A percentile compares a stretch with the other conserved stretches of the same genome.
phyloP scores from a whole-genome alignment of 768 basidiomycete genomes.

The Terana coerulea region DNA sequence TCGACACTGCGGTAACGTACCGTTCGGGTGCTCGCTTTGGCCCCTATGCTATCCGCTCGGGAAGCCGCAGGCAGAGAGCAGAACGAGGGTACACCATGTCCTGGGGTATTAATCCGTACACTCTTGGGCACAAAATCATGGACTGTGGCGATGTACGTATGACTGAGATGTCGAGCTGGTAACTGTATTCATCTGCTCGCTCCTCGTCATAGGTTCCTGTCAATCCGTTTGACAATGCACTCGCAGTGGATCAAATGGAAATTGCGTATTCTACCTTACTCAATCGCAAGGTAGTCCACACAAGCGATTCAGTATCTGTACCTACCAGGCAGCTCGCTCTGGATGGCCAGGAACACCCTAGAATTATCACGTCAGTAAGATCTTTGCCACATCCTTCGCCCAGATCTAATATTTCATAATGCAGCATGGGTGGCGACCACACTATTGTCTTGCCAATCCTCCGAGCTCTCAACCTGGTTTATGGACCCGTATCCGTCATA shows the following conservation, averaged over 20 bases:
- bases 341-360: conserved; percentile 66
- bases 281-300: conserved; percentile 42
- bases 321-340: conserved; percentile 37
- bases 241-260: conserved; percentile 85
- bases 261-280: conserved; percentile 79
- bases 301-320: conserved; percentile 3
- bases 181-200: background rate
- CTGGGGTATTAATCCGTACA: conserved; percentile 71
- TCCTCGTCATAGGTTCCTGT: conserved; percentile 59
- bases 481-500: conserved; percentile 79
- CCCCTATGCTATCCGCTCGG: conserved; percentile 79
- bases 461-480: conserved; percentile 70
- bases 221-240: conserved; percentile 74
- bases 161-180: no score
- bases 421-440: conserved; percentile 73
- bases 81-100: conserved; percentile 63
- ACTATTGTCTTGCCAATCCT: conserved; percentile 86
- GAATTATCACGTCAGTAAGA: conserved; percentile 54
- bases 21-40: conserved; percentile 80
- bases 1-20: conserved; percentile 59
- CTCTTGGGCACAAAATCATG: conserved; percentile 51
- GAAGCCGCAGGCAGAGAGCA: conserved; percentile 62
- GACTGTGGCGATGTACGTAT: conserved; percentile 79
- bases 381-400: background rate
- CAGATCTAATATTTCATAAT: background rate